These are phyloP conservation scores for Fusarium sp. DNA, from an alignment of 2,329 filamentous ascomycete species.

Conservation along the genomic window DNA sequence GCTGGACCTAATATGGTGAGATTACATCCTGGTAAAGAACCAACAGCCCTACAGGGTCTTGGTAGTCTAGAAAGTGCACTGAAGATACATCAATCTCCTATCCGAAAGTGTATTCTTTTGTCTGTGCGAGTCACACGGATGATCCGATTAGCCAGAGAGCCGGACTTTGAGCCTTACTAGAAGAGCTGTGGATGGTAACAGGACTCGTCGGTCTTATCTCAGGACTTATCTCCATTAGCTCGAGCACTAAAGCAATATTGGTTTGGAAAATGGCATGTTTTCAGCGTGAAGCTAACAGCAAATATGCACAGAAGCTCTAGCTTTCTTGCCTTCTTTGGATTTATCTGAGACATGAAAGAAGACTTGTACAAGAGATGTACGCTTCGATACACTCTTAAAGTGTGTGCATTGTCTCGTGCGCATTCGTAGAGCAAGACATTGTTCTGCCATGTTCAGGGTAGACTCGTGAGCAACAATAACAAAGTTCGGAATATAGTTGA, in stretches of 20 bases:
- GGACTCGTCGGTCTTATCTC: neutral
- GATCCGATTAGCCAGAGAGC: neutral
- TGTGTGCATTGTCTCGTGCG: fast-evolving
- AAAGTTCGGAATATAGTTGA: neutral
- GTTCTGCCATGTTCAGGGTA: neutral
- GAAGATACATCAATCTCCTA: neutral
- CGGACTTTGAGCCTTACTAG: neutral
- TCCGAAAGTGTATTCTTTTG: neutral
- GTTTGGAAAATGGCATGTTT: no score
- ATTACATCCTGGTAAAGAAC: fast-evolving
- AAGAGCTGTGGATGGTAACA: neutral
- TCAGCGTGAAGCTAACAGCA: no score
- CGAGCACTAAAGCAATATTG: no score
- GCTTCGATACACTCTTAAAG: neutral
- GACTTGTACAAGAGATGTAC: neutral
- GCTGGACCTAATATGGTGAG: neutral
- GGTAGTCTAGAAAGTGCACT: neutral
- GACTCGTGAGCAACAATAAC: neutral
- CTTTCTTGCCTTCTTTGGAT: fast-evolving
- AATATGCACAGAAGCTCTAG: neutral
- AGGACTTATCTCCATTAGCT: neutral
- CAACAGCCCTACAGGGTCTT: neutral
- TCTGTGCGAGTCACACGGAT: neutral
- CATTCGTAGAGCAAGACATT: fast-evolving
- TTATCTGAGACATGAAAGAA: neutral